phyloP scores from a whole-genome alignment of 129 eudicot genomes.

The Arctium lappa region DNA sequence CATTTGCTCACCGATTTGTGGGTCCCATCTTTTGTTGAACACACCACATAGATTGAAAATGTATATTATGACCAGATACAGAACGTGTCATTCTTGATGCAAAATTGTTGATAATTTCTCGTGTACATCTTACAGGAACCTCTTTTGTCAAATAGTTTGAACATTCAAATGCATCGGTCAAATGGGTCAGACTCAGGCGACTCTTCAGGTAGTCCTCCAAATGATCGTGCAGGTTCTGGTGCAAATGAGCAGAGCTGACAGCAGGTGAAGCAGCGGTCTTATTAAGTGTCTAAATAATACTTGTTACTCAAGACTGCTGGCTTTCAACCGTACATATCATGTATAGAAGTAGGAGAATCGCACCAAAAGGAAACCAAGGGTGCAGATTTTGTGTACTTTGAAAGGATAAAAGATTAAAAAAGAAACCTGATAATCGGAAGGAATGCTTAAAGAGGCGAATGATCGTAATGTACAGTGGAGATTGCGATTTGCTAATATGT shows the following conservation, averaged over 20 bases:
- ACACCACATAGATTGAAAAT: not conserved
- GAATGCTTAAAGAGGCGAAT: constrained; percentile 29
- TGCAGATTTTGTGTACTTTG: constrained; percentile 49
- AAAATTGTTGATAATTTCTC: not conserved
- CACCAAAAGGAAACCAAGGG: constrained; percentile 21
- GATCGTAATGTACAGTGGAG: constrained; percentile 27
- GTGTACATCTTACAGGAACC: constrained; percentile 37
- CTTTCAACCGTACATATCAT: constrained; percentile 35
- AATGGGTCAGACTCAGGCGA: constrained; percentile 48
- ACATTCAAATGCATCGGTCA: constrained; percentile 46
- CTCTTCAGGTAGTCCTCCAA: constrained; percentile 40
- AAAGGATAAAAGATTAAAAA: constrained; percentile 13
- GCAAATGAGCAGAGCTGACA: constrained; percentile 38
- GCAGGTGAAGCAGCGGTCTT: constrained; percentile 33
- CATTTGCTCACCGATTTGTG: not conserved
- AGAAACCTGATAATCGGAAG: constrained; percentile 21
- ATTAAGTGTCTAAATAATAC: constrained; percentile 9
- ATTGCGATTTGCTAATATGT: constrained; percentile 25
- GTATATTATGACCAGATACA: not conserved
- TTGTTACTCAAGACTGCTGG: constrained; percentile 35
- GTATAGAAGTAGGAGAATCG: constrained; percentile 36
- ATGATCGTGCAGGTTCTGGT: constrained; percentile 23
- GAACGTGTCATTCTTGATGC: not conserved
- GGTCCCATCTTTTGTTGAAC: not conserved
- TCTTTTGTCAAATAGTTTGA: constrained; percentile 44